Conservation (phyloP, 495 filamentous ascomycete species). For the Viridothelium virens region DNA sequence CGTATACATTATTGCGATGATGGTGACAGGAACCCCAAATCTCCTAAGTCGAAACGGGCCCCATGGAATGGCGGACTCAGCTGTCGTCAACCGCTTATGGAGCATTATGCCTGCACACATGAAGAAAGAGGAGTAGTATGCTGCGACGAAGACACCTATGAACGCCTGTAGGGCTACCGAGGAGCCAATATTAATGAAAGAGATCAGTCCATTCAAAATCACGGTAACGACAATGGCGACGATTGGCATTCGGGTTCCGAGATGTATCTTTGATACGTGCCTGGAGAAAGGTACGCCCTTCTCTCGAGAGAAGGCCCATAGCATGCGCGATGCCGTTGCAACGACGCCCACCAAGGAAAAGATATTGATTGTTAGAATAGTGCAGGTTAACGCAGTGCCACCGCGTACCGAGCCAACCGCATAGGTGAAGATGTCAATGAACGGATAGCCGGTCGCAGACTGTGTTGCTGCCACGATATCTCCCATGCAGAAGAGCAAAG, state of each 20-base stretch:
- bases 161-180: conserved; percentile 18
- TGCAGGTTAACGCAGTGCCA: conserved; percentile 9
- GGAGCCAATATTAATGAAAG: conserved; percentile 23
- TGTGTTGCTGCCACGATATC: conserved; percentile 5
- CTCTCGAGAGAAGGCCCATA: conserved; percentile 25
- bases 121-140: conserved; percentile 20
- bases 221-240: conserved; percentile 16
- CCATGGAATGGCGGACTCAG: conserved; percentile 13
- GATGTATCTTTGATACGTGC: conserved; percentile 8
- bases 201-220: conserved; percentile 11
- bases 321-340: conserved; percentile 21
- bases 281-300: conserved; percentile 18
- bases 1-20: conserved; percentile 17
- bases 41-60: conserved; percentile 20
- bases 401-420: conserved; percentile 2
- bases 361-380: not conserved
- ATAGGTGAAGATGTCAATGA: conserved; percentile 17
- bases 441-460: conserved; percentile 15
- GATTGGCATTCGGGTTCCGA: conserved; percentile 16
- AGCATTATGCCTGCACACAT: conserved; percentile 19
- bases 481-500: conserved; percentile 19
- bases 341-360: conserved; percentile 7
- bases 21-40: conserved; percentile 18
- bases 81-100: conserved; percentile 7
- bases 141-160: conserved; percentile 13